Evolutionary conservation across 2,329 filamentous ascomycete species (phyloP), one percentile per base, ranked within the genome.

Genomic region (Verticillium nonalfalfae): DNA sequence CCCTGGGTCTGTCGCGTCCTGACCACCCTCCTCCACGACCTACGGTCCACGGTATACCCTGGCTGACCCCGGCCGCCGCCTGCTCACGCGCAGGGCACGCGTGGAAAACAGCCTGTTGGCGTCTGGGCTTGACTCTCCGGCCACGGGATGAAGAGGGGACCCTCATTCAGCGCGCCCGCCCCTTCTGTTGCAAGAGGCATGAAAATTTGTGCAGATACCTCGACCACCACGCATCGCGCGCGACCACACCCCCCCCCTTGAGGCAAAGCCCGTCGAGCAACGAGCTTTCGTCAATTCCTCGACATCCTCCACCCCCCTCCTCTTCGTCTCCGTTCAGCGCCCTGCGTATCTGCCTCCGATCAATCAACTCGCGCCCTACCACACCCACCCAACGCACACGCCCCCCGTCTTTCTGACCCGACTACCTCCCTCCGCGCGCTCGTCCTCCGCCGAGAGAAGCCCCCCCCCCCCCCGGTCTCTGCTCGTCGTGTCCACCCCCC

Each of bases 61-160:
- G 63, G 63, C 61, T n/a, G n/a, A 61, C 57, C 35, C 59, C 61
- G 59, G 59, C 61, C 61, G 63, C 58, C 45, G n/a, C 45, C n/a
- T 10, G 39, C n/a, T 50, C 45, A 18, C 45, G 45, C 45, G 45
- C 45, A 50, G 45, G 45, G 57, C 57, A 61, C 63, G 63, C 63
- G 57, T 64, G 59, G 26, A 59, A 54, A 64, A 62, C 62, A 63
- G 60, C 60, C 62, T 63, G 50, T 58, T 61, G 38, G 56, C 36
- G 56, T 57, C 35, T 56, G 50, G 35, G 34, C 33, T 56, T 36
- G 58, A 54, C n/a, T 34, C 40, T 54, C 57, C 60, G 57, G 45
- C 45, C n/a, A 21, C 45, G 45, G 45, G 45, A 50, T 11, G 54
- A 10, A 21, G 34, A 56, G 15, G 26, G 35, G 55, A 56, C 55